These are phyloP conservation scores for Sclerotinia borealis DNA, from an alignment of 2,329 filamentous ascomycete species.

Conservation along the genomic window DNA sequence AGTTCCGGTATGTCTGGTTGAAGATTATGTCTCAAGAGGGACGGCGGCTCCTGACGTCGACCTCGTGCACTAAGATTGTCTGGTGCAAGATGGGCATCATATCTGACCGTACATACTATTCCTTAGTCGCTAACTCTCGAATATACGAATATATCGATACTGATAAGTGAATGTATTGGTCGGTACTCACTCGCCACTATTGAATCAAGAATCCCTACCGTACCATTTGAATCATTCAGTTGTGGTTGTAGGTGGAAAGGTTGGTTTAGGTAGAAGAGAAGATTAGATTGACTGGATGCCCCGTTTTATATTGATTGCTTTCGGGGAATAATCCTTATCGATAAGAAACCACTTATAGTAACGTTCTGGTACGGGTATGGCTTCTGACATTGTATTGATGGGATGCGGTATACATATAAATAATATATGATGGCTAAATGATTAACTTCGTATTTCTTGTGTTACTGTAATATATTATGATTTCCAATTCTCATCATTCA, in stretches of 20 bases:
- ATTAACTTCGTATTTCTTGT: background rate
- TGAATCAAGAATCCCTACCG: background rate
- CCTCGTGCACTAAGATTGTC: constrained; percentile 23
- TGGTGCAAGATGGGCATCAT: constrained; percentile 8
- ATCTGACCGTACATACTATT: background rate
- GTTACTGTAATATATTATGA: background rate
- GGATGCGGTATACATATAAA: background rate
- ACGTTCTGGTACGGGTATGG: background rate
- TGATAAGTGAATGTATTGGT: background rate
- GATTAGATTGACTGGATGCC: background rate
- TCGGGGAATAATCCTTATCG: constrained; percentile 8
- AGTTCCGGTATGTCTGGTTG: constrained; percentile 5
- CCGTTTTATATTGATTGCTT: background rate
- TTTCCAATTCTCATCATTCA: background rate
- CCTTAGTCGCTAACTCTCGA: background rate
- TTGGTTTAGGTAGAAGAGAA: constrained; percentile 7
- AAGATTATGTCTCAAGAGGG: constrained; percentile 17
- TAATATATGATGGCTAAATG: background rate
- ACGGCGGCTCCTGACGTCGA: constrained; percentile 22
- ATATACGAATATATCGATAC: background rate
- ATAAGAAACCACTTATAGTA: constrained; percentile 8
- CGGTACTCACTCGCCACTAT: background rate
- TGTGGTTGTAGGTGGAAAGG: background rate
- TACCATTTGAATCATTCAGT: background rate
- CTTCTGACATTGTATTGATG: background rate